A percentile compares a stretch with the other conserved stretches of the same genome.
Conservation (phyloP, 2,329 filamentous ascomycete species). For the Colletotrichum kahawae region DNA sequence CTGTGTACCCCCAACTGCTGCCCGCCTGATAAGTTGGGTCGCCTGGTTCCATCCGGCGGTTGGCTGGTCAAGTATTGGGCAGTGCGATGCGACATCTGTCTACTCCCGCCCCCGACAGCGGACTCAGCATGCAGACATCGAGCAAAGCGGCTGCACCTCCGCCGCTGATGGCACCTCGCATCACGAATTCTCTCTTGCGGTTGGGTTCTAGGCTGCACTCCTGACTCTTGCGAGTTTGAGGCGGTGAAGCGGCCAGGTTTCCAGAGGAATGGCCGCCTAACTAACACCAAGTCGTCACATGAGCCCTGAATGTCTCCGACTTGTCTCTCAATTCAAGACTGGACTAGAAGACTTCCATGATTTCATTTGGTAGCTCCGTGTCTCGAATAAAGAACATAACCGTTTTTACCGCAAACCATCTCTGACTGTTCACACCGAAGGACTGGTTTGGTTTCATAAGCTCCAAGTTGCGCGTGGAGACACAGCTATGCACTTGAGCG, state of each 20-base stretch:
- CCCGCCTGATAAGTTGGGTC: background rate
- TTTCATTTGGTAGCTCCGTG: background rate
- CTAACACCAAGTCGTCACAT: background rate
- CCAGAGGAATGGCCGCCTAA: background rate
- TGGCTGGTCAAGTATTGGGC: background rate
- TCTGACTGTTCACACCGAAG: background rate
- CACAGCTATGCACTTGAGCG: background rate
- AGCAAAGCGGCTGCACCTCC: background rate
- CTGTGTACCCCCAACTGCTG: background rate
- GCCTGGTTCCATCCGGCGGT: background rate
- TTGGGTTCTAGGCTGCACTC: background rate
- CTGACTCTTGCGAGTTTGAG: background rate
- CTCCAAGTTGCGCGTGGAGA: background rate
- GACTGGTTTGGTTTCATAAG: background rate
- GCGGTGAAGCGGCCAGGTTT: background rate
- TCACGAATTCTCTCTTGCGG: background rate
- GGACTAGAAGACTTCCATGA: background rate
- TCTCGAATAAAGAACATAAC: background rate
- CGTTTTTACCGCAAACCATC: background rate
- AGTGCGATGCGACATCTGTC: constrained; percentile 9
- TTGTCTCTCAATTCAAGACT: background rate
- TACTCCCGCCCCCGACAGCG: background rate
- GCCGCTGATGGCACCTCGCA: background rate
- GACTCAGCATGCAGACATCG: background rate
- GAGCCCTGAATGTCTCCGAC: background rate